phyloP scores from a whole-genome alignment of 2,329 filamentous ascomycete genomes.

The Diaporthe citri region DNA sequence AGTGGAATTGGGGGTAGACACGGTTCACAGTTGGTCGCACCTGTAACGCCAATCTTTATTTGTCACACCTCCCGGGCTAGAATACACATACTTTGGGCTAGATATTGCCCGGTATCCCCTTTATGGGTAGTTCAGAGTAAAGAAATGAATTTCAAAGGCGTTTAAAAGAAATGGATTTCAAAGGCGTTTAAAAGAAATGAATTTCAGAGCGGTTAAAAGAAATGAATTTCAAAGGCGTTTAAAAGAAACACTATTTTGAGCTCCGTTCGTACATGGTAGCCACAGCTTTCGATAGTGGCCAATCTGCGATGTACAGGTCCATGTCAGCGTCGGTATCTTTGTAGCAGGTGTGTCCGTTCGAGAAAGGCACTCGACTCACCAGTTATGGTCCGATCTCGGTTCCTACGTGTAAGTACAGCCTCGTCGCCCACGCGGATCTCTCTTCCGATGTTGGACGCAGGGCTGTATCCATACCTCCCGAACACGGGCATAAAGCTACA shows the following conservation, averaged over 20 bases:
- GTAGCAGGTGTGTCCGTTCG: not conserved
- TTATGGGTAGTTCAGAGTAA: not conserved
- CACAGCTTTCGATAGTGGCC: slow-evolving; percentile 12
- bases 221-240: not conserved
- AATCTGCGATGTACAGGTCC: not conserved
- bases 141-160: not conserved
- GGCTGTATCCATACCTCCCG: slow-evolving; percentile 24
- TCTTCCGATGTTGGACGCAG: not conserved
- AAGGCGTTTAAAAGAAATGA: not conserved
- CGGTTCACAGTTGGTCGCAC: not conserved
- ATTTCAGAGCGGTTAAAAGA: not conserved
- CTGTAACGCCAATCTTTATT: not conserved
- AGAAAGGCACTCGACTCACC: not conserved
- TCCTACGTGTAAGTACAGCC: slow-evolving; percentile 12
- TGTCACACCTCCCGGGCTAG: too few relatives aligned
- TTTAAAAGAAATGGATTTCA: not conserved
- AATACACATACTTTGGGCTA: too few relatives aligned
- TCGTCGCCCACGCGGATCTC: slow-evolving; percentile 12
- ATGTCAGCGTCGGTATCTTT: not conserved
- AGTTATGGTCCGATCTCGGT: slow-evolving; percentile 8
- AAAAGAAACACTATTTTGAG: not conserved
- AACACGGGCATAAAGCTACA: slow-evolving; percentile 19
- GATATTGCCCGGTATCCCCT: not conserved
- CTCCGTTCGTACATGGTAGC: slow-evolving; percentile 19
- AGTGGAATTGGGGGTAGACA: not conserved